Evolutionary conservation across 345 rosid species (phyloP), one percentile per base, ranked within the genome.

Genomic region (Eucalyptus globulus): DNA sequence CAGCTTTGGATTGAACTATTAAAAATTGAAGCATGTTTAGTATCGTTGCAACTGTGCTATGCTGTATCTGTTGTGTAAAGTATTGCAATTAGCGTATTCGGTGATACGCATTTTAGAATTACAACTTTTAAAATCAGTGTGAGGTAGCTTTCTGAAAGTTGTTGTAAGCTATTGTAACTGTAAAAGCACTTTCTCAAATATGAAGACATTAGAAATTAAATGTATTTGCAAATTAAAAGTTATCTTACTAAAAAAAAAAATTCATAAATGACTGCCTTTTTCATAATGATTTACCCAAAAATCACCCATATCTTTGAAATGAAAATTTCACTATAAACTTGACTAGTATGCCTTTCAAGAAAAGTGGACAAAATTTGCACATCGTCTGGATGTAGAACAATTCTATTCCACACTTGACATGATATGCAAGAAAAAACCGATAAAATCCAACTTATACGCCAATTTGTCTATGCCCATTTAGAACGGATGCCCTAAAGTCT

Each of bases 41-140:
- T n/a, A 65, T n/a, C 4, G 9, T 65, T 65, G 72, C 4, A 14
- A 2, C 0, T 14, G 37, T 65, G 76, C 37, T n/a, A n/a, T 0
- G 9, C 9, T 65, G 76, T 4, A 65, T 7, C 19, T 65, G 76
- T n/a, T 4, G 37, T 65, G 76, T 65, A 26, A 27, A 27, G 67
- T 12, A 27, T 40, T 27, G 67, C 67, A 27, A 60, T 27, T 11
- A 60, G 8, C 7, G 31, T 60, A 3, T 27, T 60, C 27, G 49
- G 49, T 56, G 10, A 10, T 24, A 60, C 1, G 7, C 29, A 27
- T 27, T 26, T 60, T 60, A 27, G 69, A 60, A n/a, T 12, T 3
- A 60, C 16, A 14, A 29, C 19, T 65, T 7, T n/a, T 65, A 14
- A 29, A 29, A 16, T 65, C 7, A 29, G 17, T 14, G 37, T 65